These are phyloP conservation scores for Elongisporangium senticosum DNA, from an alignment of 352 stramenopile genomes.

Conservation along the genomic window DNA sequence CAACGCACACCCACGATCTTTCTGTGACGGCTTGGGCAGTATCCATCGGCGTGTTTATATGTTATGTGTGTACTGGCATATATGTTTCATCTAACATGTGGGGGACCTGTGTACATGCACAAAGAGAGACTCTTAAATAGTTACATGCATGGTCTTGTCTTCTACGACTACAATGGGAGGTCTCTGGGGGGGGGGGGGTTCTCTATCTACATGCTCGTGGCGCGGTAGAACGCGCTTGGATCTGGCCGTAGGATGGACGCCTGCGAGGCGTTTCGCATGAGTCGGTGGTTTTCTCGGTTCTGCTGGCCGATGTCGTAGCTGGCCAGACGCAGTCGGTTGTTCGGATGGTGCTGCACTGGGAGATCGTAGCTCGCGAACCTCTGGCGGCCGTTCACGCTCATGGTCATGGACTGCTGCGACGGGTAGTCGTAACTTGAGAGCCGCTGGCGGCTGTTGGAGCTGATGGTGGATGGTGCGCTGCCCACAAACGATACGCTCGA, in stretches of 20 bases:
- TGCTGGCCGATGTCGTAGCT: neutral
- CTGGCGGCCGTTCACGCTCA: neutral
- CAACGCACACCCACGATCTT: too few relatives aligned
- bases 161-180: neutral
- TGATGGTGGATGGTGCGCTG: neutral
- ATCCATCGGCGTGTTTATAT: neutral
- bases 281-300: neutral
- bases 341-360: neutral
- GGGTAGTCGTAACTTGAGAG: neutral
- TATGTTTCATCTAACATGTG: neutral
- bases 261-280: neutral
- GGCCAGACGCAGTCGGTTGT: neutral
- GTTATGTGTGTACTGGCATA: neutral
- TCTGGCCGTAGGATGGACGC: neutral
- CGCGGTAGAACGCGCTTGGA: neutral
- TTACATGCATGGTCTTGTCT: neutral
- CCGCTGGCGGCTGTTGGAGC: neutral
- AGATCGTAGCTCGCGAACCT: slow-evolving; percentile 2
- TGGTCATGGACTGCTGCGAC: neutral
- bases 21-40: neutral
- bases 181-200: neutral
- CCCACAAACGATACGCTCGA: slow-evolving; percentile 1
- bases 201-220: neutral
- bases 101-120: neutral
- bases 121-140: neutral